Evolutionary conservation across 179 eudicot genomes (phyloP), one percentile per base, ranked within the genome.

Genomic region (Camellia oleifera): DNA sequence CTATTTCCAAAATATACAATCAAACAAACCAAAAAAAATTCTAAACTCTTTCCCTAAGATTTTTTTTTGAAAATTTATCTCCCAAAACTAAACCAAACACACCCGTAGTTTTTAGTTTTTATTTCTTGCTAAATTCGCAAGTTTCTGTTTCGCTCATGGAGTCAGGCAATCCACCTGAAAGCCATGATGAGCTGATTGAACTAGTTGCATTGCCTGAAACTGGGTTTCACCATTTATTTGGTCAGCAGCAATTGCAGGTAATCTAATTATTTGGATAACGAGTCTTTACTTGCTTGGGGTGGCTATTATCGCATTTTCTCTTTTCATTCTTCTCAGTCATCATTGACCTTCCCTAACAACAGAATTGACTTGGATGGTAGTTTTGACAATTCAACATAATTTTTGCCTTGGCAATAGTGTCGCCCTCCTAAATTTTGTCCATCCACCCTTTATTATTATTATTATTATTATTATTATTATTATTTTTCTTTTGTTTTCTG

Each of bases 181-280:
- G 78, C 82, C 97, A 92, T 78, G 91, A 91, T 63, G 90, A 88
- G 82, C 81, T 95, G 77, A 89, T 93, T 77, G 95, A 94, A 81
- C 90, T 92, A n/a, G 94, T 92, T 78, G 91, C 93, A 18, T 85
- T 87, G 67, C 89, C 94, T 10, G 98, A 92, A 84, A 81, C 92
- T 63, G 94, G 92, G 58, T 89, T 86, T 77, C 85, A 88, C 74
- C 87, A 85, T 80, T 86, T 95, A 80, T 95, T 95, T 80, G 92
- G 98, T 86, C 94, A 89, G 84, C 89, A 89, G 60, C 99, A 95
- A 79, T 82, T 95, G 84, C 99, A 95, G 99, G 98, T 93, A 76
- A 57, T 80, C 40, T 50, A 44, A 61, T 44, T 66, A 17, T 66
- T 15, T 54, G 8, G 5, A 9, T 7, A 56, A 56, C 17, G 8